Evolutionary conservation across 441 rosid species (phyloP), one percentile per base, ranked within the genome.

Genomic region (Corymbia citriodora): DNA sequence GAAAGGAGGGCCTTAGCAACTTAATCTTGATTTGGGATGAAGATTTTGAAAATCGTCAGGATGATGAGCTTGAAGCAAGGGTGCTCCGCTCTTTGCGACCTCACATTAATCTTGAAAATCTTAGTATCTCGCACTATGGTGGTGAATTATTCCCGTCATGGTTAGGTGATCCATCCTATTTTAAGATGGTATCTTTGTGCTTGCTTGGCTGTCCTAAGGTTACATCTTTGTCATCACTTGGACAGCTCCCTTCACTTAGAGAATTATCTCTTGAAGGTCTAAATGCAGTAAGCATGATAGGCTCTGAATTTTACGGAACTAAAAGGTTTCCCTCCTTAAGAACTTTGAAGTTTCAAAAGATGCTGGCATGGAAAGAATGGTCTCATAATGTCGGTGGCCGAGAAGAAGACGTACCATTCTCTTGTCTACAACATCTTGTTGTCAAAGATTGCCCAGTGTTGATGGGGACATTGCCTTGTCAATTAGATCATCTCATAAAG

Each of bases 301-400:
- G 59, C 59, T 55, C 25, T 0, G 59, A 55, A 19, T 55, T 55
- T 55, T 55, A 1, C 4, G 25, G 4, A 0, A 8, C 25, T 61
- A 27, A 11, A 61, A 61, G 31, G 3, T 61, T 61, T 1, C 8
- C 31, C 27, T 61, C 68, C 31, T 61, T 61, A 61, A 61, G 15
- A 61, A 61, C 8, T 27, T 61, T 61, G 68, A 11, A 61, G 68
- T 61, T 61, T 11, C 2, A 61, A 59, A n/a, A 27, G 8, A 27
- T 61, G 68, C 12, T 2, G 2, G 68, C 15, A 25, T 61, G 68
- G 68, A 27, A 27, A 5, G 8, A 61, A 25, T 61, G 68, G 68
- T 61, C 59, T 55, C 4, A 0, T 55, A 7, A 61, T 1, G 68
- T 2, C 0, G 8, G 15, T 0, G 15, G 3, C 15, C 68, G 0